phyloP scores from a whole-genome alignment of 371 early-diverging fungal genomes.

The Mucor circinelloides region DNA sequence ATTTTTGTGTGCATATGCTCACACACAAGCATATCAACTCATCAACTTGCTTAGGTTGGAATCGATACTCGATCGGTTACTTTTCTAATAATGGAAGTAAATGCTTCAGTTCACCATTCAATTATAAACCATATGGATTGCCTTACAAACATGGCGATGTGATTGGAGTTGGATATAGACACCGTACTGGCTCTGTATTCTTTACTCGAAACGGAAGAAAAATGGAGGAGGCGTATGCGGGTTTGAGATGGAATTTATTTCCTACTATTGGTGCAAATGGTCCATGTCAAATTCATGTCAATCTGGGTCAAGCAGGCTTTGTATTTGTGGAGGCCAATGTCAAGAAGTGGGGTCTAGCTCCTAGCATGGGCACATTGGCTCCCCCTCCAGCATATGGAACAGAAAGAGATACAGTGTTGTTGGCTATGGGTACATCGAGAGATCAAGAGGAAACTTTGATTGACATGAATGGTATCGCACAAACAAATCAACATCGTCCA shows the following conservation, averaged over 20 bases:
- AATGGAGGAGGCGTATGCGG: constrained; percentile 61
- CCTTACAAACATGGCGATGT: constrained; percentile 74
- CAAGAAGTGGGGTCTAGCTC: constrained; percentile 81
- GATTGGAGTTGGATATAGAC: constrained; percentile 80
- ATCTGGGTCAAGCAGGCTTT: constrained; percentile 62
- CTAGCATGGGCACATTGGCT: constrained; percentile 64
- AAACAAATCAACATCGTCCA: neutral
- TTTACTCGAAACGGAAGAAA: constrained; percentile 78
- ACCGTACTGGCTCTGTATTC: constrained; percentile 73
- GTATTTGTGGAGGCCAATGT: constrained; percentile 83
- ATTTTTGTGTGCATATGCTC: neutral
- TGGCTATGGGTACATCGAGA: constrained; percentile 4
- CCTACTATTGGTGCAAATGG: constrained; percentile 71
- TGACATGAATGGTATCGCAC: constrained; percentile 17
- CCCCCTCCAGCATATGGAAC: constrained; percentile 74
- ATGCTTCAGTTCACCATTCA: constrained; percentile 67
- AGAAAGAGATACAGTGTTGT: constrained; percentile 55
- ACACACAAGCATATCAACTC: neutral
- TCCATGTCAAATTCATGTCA: constrained; percentile 65
- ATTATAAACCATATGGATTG: constrained; percentile 60
- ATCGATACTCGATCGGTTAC: constrained; percentile 75
- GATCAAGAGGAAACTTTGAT: constrained; percentile 4
- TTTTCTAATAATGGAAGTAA: constrained; percentile 68
- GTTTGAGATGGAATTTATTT: constrained; percentile 58
- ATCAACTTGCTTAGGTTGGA: constrained; percentile 54